Percentiles rank a stretch among this genome's conserved stretches.
Conservation (phyloP, 768 basidiomycete genomes). For the Hygrophorus pudorinus region DNA sequence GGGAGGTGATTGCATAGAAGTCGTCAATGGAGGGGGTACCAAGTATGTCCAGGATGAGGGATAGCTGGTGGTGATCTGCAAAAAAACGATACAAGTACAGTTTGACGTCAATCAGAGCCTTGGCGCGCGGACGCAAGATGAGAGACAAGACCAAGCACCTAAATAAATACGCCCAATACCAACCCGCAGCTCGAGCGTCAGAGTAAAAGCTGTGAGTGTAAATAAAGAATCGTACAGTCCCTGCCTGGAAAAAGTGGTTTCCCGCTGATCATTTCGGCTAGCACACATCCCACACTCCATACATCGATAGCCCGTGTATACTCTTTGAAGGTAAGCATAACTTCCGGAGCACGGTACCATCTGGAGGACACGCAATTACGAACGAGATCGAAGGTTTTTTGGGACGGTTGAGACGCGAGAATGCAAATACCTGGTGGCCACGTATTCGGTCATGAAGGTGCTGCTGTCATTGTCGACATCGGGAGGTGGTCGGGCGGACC, state of each 20-base stretch:
- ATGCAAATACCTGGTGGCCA: conserved; percentile 66
- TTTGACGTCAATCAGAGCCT: no score
- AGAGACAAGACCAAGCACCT: not conserved
- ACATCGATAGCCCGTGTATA: conserved; percentile 85
- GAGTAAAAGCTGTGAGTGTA: not conserved
- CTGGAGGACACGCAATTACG: conserved; percentile 22
- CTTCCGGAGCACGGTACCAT: conserved; percentile 97
- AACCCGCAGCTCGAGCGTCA: conserved; percentile 3
- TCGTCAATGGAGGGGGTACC: conserved; percentile 88
- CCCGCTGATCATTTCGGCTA: conserved; percentile 90
- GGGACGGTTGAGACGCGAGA: conserved; percentile 4
- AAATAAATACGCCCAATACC: not conserved
- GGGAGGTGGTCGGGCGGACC: conserved; percentile 66
- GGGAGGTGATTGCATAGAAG: conserved; percentile 85
- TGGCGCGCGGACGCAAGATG: not conserved
- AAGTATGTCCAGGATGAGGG: conserved; percentile 88
- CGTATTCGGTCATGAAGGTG: conserved; percentile 89
- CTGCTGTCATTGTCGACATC: conserved; percentile 66
- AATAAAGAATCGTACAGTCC: conserved; percentile 51
- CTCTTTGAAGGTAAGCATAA: conserved; percentile 97
- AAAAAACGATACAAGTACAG: conserved; percentile 4
- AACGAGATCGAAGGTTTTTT: no score
- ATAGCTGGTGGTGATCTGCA: conserved; percentile 86
- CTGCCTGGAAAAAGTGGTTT: conserved; percentile 92
- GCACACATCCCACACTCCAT: conserved; percentile 80